Percentiles rank a stretch among this genome's conserved stretches.
Evolutionary conservation across 192 early-diverging fungal species (phyloP).

Genomic region (Dissophora globulifera): DNA sequence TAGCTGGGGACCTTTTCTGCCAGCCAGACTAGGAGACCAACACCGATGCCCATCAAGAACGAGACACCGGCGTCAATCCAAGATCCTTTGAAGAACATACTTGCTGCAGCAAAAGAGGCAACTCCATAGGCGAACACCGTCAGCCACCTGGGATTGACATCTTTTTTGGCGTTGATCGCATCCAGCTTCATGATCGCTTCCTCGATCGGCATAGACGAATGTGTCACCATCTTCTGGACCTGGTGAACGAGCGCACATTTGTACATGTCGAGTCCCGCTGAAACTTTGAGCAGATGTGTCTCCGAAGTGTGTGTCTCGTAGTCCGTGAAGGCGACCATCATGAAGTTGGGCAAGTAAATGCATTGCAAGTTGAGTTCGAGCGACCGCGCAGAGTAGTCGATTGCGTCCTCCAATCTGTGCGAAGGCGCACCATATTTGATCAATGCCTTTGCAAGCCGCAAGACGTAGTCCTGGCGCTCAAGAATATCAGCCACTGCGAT

Average conservation of each 20-base stretch:
- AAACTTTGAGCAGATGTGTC: slow-evolving; percentile 73
- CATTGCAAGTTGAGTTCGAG: slow-evolving; percentile 73
- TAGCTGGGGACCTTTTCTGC: slow-evolving; percentile 48
- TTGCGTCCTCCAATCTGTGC: slow-evolving; percentile 72
- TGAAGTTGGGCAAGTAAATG: slow-evolving; percentile 75
- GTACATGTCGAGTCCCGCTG: slow-evolving; percentile 75
- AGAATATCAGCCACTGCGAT: slow-evolving; percentile 75
- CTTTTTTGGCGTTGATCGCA: slow-evolving; percentile 63
- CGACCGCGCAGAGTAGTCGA: slow-evolving; percentile 69
- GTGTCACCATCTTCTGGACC: slow-evolving; percentile 70
- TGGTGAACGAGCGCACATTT: slow-evolving; percentile 72
- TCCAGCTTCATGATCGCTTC: slow-evolving; percentile 73
- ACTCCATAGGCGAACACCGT: slow-evolving; percentile 65
- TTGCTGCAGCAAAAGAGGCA: slow-evolving; percentile 67
- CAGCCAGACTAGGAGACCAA: slow-evolving; percentile 54
- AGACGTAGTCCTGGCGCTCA: slow-evolving; percentile 73
- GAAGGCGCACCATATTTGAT: slow-evolving; percentile 77
- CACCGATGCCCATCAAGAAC: slow-evolving; percentile 51
- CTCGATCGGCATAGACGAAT: slow-evolving; percentile 68
- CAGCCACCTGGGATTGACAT: slow-evolving; percentile 68
- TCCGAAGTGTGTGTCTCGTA: slow-evolving; percentile 77
- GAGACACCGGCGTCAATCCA: slow-evolving; percentile 72
- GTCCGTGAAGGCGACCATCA: slow-evolving; percentile 79
- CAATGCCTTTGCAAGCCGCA: slow-evolving; percentile 69
- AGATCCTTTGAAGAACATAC: slow-evolving; percentile 75